These are phyloP conservation scores for Amniculicola lignicola DNA, from an alignment of 495 filamentous ascomycete species.

Conservation along the genomic window DNA sequence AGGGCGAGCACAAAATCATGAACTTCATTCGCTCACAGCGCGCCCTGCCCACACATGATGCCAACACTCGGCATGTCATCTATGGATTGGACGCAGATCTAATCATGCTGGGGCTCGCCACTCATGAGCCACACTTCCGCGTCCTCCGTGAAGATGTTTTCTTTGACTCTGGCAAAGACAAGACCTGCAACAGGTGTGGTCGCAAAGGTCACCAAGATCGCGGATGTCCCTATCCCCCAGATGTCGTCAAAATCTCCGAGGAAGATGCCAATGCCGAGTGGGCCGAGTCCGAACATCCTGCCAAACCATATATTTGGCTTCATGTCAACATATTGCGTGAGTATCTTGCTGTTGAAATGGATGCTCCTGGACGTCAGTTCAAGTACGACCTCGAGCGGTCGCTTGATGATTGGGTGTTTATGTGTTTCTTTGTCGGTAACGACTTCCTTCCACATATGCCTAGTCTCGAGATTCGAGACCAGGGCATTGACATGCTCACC, in stretches of 20 bases:
- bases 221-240: slow-evolving; percentile 61
- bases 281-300: slow-evolving; percentile 53
- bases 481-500: slow-evolving; percentile 93
- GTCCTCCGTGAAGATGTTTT: slow-evolving; percentile 98
- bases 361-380: slow-evolving; percentile 74
- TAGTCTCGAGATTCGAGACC: slow-evolving; percentile 92
- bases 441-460: slow-evolving; percentile 97
- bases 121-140: slow-evolving; percentile 96
- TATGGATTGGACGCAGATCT: slow-evolving; percentile 96
- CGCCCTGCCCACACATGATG: slow-evolving; percentile 82
- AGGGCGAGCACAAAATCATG: slow-evolving; percentile 99
- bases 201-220: slow-evolving; percentile 84
- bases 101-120: slow-evolving; percentile 96
- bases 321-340: slow-evolving; percentile 89
- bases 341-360: slow-evolving; percentile 86
- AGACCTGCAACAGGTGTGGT: slow-evolving; percentile 80
- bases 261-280: slow-evolving; percentile 85
- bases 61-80: slow-evolving; percentile 94
- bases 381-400: slow-evolving; percentile 88
- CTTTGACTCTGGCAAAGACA: slow-evolving; percentile 75
- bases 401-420: slow-evolving; percentile 99
- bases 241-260: slow-evolving; percentile 72
- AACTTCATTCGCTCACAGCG: slow-evolving; percentile 94
- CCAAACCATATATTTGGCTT: slow-evolving; percentile 97
- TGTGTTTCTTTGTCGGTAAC: slow-evolving; percentile 99